Evolutionary conservation across 331 rosid species (phyloP).

Genomic region (Telfairia occidentalis): DNA sequence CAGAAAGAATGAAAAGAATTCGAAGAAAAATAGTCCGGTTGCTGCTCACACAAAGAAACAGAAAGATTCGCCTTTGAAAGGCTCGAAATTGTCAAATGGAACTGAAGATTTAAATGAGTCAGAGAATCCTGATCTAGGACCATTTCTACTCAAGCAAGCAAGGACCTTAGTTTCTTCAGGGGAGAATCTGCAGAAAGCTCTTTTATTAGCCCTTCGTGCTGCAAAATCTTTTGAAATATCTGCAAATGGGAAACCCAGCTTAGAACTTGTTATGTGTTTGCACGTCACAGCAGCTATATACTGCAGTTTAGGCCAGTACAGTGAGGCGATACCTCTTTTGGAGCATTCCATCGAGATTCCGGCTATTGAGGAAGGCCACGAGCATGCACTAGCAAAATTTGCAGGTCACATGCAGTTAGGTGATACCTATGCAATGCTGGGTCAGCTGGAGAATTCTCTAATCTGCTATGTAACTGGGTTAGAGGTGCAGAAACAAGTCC

Average conservation of each 20-base stretch:
- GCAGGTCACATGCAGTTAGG: slow-evolving; percentile 89
- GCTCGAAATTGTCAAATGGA: slow-evolving; percentile 23
- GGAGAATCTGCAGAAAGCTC: slow-evolving; percentile 56
- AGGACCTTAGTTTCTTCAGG: slow-evolving; percentile 63
- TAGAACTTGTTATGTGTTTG: slow-evolving; percentile 72
- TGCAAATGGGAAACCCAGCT: slow-evolving; percentile 48
- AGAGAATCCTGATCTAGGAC: slow-evolving; percentile 50
- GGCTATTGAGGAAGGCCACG: slow-evolving; percentile 44
- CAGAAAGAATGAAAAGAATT: slow-evolving; percentile 27
- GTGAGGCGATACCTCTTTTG: slow-evolving; percentile 66
- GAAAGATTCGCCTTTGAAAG: slow-evolving; percentile 24
- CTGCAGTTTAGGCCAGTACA: slow-evolving; percentile 57
- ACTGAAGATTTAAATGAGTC: slow-evolving; percentile 22
- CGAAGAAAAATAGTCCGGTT: slow-evolving; percentile 32
- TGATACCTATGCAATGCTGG: slow-evolving; percentile 77
- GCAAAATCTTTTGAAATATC: slow-evolving; percentile 41
- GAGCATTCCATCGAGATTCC: slow-evolving; percentile 68
- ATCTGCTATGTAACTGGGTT: slow-evolving; percentile 53
- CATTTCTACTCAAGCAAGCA: slow-evolving; percentile 66
- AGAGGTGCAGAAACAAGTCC: slow-evolving; percentile 57
- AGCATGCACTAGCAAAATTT: slow-evolving; percentile 76
- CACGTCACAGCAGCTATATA: slow-evolving; percentile 74
- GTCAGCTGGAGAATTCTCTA: slow-evolving; percentile 72
- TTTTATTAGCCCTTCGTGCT: slow-evolving; percentile 70
- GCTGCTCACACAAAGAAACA: slow-evolving; percentile 23